Evolutionary conservation across 2,329 filamentous ascomycete species (phyloP), one percentile per base, ranked within the genome.

Genomic region (Fusarium multiceps): DNA sequence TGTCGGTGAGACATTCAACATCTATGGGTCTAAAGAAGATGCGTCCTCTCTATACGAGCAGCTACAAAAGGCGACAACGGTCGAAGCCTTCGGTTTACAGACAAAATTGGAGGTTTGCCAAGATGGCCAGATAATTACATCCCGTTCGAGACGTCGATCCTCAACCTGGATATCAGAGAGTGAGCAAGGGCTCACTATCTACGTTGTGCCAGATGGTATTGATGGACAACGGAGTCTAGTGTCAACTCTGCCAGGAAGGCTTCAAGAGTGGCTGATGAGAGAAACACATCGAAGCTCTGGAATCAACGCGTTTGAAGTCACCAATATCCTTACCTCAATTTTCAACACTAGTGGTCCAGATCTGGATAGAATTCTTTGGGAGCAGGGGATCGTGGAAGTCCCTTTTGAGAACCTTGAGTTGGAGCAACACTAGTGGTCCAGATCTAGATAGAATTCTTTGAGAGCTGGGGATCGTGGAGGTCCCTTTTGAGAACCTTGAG

Each of bases 231-330:
- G 23, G 23, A 23, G 23, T 23, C 4, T 23, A 23, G 23, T 23
- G 4, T 23, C 23, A 23, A 23, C 23, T 5, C 23, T 23, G 23
- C 23, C 23, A 23, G 23, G 23, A 23, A 25, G 59, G 16, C 14
- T 69, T 7, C 49, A 55, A 4, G 37, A 45, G 34, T 71, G 68
- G 68, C 56, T 71, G 6, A 69, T 58, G 62, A 23, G 32, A 21
- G 20, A 37, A 8, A 25, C 46, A 20, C 16, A 0, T 10, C 5
- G 11, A 6, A 34, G 23, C 20, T 7, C 32, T 20, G 41, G n/a
- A 7, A 7, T 48, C 13, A 7, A 45, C 4, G 30, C 37, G n/a
- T 27, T 45, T 4, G 45, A 63, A 18, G 54, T 60, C 32, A 20
- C 40, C 13, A 65, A 54, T 13, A 50, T 40, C 6, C 32, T 71